Evolutionary conservation across 1,284 basidiomycete species (phyloP), one percentile per base, ranked within the genome.

Genomic region (Athelia psychrophila): DNA sequence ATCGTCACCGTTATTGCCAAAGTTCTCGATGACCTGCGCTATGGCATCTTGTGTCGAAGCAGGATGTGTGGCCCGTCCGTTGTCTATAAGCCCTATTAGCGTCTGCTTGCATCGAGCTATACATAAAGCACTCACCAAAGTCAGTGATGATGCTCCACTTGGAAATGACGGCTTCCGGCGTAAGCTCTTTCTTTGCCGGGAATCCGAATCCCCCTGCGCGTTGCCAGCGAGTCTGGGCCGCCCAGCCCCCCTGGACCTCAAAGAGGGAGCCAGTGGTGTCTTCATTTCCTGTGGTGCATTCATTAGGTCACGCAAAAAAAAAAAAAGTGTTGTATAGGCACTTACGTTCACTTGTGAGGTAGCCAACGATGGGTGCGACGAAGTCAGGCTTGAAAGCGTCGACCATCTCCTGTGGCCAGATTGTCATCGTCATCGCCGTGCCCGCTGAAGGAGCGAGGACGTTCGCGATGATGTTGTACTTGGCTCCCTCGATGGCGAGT

Each of bases 361-460:
- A 99, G 4, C 93, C 95, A 23, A 98, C 94, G 48, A 98, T 68
- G 18, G 97, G 88, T 2, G 96, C 93, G 52, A 99, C 85, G 61
- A 79, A 97, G 63, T 98, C 95, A 46, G 96, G 94, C 85, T 95
- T 95, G 80, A 96, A 94, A 13, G 91, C 91, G 56, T 97, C 88
- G 33, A 98, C 86, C 88, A 95, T 92, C 68, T 97, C 94, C 69
- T 92, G 84, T 18, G 90, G 83, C 88, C 91, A 93, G 61, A 95
- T 71, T 2, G 92, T 94, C 60, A 80, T 81, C 9, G 92, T 95
- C 93, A 95, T 95, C 19, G 91, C 89, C 22, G 92, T 94, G 30
- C 93, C 95, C 44, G 94, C 95, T 51, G 87, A 87, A 3, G 95
- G 95, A 18, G 92, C 93, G 57, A 98, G 88, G 51, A 81, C 80